Base-by-base conservation (phyloP, 805 yeast species). In the Saccharomycopsis sp. region DNA sequence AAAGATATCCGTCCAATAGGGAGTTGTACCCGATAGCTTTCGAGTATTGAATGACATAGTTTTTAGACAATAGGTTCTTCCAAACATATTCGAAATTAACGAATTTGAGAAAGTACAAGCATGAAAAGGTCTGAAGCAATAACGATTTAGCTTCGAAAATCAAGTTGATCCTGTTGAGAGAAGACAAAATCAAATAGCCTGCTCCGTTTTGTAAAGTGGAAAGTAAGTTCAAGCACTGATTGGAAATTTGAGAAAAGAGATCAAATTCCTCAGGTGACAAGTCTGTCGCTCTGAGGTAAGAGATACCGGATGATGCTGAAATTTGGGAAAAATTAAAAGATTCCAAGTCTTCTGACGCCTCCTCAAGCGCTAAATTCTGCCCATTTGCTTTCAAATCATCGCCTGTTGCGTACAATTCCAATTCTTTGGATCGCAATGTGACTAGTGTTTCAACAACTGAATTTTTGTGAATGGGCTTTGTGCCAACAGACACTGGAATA, bases 51-150 rank as follows among this genome's bases (percentile, higher is more conserved):
- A 69, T 64, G 40, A 82, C 59, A 22, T 78, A 68, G 10, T 66
- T 62, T 38, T 69, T 68, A 36, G 82, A 67, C 19, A 73, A 52
- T 15, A 46, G 32, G 10, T 46, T 39, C 3, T 63, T 56, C 25
- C 65, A 59, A 23, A 76, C 67, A 4, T 60, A 57, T 0, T 63
- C 65, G n/a, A 65, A 52, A 13, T 67, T 65, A 27, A 71, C 61
- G 30, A 65, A 58, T 18, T 71, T 73, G 17, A 69, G 60, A 21
- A 67, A 57, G 41, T 68, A 62, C 7, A 81, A 79, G 36, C 75
- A 68, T 5, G 76, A 69, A 5, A 83, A 65, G n/a, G 78, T 68
- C 53, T 80, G 80, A 25, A 82, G 59, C 17, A 73, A 71, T 39
- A 61, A 55, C 18, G 74, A 60, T 54, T 79, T 78, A n/a, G 79